Base-by-base conservation (phyloP, 2,329 filamentous ascomycete genomes). In the Cladosporium halotolerans region DNA sequence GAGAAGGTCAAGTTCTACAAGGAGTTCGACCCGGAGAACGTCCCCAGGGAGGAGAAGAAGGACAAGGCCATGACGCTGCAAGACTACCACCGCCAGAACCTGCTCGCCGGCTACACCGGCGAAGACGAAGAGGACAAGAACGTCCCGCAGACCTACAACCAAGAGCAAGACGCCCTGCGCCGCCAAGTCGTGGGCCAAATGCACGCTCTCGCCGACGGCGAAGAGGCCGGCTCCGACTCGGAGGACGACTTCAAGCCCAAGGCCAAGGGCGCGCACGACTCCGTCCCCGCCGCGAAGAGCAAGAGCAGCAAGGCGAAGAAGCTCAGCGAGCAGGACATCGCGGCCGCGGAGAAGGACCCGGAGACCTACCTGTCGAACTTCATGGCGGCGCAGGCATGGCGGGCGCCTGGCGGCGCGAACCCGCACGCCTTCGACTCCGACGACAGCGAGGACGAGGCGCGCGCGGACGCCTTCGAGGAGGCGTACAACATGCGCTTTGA, bases 401-500 rank as follows among this genome's bases (percentile, higher is more conserved):
- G 92, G 6, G 82, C 87, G 0, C 79, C 80, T 9, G 82, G 81
- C 49, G 78, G 76, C 40, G 77, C 81, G 18, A 79, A 80, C 40
- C 90, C 88, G 71, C 78, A 91, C 62, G 88, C 91, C 0, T 87
- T 99, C 54, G 89, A 96, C 66, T 96, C 90, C 0, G 93, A 99
- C 61, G 90, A 96, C 48, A 89, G 83, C n/a, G 81, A 83, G 6
- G 80, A 88, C 41, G 82, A 88, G 31, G 79, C 81, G 28, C 79
- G 82, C 43, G 91, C 91, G 23, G 92, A 97, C 42, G 83, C 86
- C 56, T 95, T 92, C 64, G 93, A 99, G 72, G 80, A 88, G 59
- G 91, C 91, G 4, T 99, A 96, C 74, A 99, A 99, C 73, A 74
- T 96, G 72, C 86, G 93, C 33, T 99, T 99, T 65, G 93, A 99